phyloP scores from a whole-genome alignment of 139 green algal genomes.

The Deuterostichococcus epilithicus region DNA sequence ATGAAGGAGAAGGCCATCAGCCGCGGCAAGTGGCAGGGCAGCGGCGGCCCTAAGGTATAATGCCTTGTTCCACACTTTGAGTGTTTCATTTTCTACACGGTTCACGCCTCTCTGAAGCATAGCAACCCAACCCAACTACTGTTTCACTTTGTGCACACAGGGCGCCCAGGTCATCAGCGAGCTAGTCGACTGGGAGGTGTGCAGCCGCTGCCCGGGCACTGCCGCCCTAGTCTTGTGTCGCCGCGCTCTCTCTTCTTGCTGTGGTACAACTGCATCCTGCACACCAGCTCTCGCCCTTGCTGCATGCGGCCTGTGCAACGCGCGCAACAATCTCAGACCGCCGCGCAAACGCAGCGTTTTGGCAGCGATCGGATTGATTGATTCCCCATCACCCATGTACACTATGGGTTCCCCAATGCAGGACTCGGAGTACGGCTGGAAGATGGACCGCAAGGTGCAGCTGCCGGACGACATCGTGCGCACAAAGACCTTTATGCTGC shows the following conservation, averaged over 20 bases:
- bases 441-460: conserved; percentile 16
- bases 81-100: no score
- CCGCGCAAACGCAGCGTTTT: no score
- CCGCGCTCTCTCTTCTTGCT: no score
- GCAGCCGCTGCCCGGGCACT: not conserved
- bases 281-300: no score
- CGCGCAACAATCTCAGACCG: no score
- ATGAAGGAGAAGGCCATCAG: conserved; percentile 31
- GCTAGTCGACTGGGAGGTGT: conserved; percentile 22
- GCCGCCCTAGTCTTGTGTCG: not conserved
- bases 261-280: no score
- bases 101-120: no score
- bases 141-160: no score
- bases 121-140: no score
- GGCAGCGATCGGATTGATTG: no score
- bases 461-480: conserved; percentile 29
- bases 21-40: conserved; percentile 25
- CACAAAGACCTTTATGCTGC: conserved; percentile 38
- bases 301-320: no score
- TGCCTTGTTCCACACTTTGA: no score
- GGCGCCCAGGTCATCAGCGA: conserved; percentile 7
- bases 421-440: conserved; percentile 20
- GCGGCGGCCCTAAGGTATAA: conserved; percentile 7
- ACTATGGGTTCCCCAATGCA: not conserved
- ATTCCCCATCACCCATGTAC: not conserved